Percentiles rank a stretch among this genome's conserved stretches.
Evolutionary conservation across 768 basidiomycete genomes (phyloP).

Genomic region (Suillus lakei): DNA sequence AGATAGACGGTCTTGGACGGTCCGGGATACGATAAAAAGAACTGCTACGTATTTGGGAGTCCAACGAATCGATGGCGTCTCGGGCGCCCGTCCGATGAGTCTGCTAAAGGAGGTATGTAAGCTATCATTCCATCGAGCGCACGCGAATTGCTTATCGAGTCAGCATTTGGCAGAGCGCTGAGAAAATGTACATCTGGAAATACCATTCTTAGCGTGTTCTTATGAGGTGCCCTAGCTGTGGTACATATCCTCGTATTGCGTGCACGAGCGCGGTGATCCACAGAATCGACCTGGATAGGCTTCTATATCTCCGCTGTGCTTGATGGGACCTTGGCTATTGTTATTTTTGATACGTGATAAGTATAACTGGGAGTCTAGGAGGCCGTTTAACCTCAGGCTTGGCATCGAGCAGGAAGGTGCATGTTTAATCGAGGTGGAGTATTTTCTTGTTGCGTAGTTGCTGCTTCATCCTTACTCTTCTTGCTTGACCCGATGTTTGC

Average conservation of each 20-base stretch:
- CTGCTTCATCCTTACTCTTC: background rate
- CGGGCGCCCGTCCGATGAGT: conserved; percentile 1
- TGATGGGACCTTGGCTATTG: background rate
- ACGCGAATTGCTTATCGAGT: conserved; percentile 7
- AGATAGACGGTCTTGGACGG: background rate
- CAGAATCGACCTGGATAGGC: background rate
- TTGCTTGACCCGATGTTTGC: background rate
- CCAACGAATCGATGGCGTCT: background rate
- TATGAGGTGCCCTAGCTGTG: background rate
- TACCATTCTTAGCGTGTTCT: conserved; percentile 1
- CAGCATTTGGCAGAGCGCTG: background rate
- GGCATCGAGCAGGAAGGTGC: background rate
- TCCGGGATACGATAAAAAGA: conserved; percentile 2
- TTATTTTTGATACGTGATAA: background rate
- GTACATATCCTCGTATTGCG: background rate
- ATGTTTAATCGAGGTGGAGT: background rate
- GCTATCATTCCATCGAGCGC: background rate
- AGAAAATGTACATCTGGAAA: background rate
- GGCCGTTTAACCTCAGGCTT: background rate
- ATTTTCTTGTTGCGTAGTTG: background rate
- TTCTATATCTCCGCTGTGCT: background rate
- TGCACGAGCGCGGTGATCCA: background rate
- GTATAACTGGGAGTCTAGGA: background rate
- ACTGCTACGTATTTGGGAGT: background rate
- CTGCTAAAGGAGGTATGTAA: background rate